Conservation (phyloP, 164 flowering plant genomes). For the Macadamia integrifolia region DNA sequence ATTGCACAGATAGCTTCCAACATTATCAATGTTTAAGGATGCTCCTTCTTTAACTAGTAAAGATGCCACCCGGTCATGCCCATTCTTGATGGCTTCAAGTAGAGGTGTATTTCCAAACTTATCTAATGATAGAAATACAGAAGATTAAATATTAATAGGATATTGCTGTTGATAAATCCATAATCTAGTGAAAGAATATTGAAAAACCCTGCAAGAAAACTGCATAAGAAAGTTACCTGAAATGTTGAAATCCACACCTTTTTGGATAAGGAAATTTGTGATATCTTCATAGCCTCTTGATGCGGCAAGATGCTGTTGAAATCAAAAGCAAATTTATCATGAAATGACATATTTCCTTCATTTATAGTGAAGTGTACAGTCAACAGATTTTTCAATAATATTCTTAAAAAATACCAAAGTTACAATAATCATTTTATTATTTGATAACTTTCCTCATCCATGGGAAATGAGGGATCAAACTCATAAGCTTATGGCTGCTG, state of each 20-base stretch:
- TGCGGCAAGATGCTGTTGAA: constrained; percentile 72
- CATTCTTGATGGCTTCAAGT: constrained; percentile 75
- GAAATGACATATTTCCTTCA: too few relatives aligned
- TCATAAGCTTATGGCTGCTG: too few relatives aligned
- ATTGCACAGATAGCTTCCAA: constrained; percentile 62
- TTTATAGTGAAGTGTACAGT: too few relatives aligned
- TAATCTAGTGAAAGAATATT: neutral
- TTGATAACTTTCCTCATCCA: too few relatives aligned
- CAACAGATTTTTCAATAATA: too few relatives aligned
- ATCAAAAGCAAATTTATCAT: neutral
- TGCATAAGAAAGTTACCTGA: constrained; percentile 31
- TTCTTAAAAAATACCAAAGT: too few relatives aligned
- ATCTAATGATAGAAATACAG: constrained; percentile 31
- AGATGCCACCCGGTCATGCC: constrained; percentile 71
- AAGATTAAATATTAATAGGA: neutral
- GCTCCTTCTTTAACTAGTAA: constrained; percentile 69
- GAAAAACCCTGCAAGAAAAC: neutral
- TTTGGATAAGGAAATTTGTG: constrained; percentile 37
- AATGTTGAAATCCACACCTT: constrained; percentile 37
- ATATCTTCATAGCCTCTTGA: constrained; percentile 65
- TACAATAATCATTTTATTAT: too few relatives aligned
- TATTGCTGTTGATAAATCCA: neutral
- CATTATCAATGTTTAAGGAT: constrained; percentile 45
- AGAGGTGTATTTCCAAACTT: constrained; percentile 84
- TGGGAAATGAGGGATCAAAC: too few relatives aligned